Evolutionary conservation across 176 grass and related monocot genomes (phyloP), one percentile per base, ranked within the genome.

Genomic region (Pharus latifolius): DNA sequence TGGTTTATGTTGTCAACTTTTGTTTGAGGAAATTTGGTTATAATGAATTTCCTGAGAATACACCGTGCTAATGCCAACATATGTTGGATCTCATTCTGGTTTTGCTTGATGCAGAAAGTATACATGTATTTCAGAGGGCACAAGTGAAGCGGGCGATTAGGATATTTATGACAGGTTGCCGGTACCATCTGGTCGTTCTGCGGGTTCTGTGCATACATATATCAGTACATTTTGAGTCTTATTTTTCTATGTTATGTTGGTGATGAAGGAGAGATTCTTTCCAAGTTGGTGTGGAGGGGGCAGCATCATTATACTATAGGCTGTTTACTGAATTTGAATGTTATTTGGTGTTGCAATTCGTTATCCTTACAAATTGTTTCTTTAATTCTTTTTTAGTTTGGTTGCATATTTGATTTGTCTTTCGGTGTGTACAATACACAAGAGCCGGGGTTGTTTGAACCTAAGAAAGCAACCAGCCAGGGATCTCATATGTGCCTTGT

Each of bases 41-140:
- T 56, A 54, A 41, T 33, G n/a, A 30, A 20, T 27, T 66, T 32
- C 40, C 3, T 48, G 63, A 2, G 35, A 15, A 15, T 32, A 16
- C 47, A 69, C 25, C 34, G 6, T 57, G 29, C 13, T 45, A 61
- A 43, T 30, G 11, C 13, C 14, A 49, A 10, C 31, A 48, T 12
- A 32, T 10, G 13, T 56, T 27, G 24, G 41, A 69, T 74, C 5
- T 55, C 70, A 6, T 30, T 51, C 34, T n/a, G n/a, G 54, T 82
- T 81, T 58, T 76, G 61, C n/a, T 72, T 43, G 17, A 18, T 92
- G 88, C 88, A 96, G 92, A 92, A 65, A 89, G 80, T 92, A 75
- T 89, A 84, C 72, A 87, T 96, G 76, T 87, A 92, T 73, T 96
- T 92, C 82, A 96, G 92, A 96, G 85, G 92, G 34, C 79, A 89